Percentiles rank a stretch among this genome's conserved stretches.
These are phyloP conservation scores for Isochrysis galbana DNA, from an alignment of 78 protist species.

Conservation along the genomic window DNA sequence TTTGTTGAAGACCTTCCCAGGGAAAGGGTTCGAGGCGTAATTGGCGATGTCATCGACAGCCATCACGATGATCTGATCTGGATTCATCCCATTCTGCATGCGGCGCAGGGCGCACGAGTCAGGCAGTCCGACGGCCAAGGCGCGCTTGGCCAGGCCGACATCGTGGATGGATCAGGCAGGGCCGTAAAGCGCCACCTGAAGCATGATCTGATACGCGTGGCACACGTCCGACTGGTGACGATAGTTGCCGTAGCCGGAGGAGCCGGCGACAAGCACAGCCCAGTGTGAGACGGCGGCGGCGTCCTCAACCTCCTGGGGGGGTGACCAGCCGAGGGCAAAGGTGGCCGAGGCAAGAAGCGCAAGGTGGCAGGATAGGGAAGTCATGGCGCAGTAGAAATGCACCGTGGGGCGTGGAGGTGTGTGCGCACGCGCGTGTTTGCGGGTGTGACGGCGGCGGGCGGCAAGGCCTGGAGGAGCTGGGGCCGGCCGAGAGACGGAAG, in stretches of 20 bases:
- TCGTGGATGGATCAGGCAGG: too few species aligned
- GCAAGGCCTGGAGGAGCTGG: too few species aligned
- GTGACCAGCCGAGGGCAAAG: too few species aligned
- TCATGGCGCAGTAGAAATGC: too few species aligned
- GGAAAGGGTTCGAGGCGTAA: slow-evolving; percentile 13
- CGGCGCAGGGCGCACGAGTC: background rate
- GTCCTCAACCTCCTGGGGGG: background rate
- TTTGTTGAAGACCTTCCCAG: slow-evolving; percentile 29
- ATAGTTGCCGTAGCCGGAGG: slow-evolving; percentile 55
- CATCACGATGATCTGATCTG: background rate
- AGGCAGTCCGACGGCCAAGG: background rate
- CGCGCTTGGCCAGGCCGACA: too few species aligned
- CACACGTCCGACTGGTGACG: slow-evolving; percentile 64
- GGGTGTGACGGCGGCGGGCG: too few species aligned
- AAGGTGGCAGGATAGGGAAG: too few species aligned
- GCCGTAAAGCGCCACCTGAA: background rate
- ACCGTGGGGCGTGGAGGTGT: too few species aligned
- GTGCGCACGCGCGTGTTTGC: too few species aligned
- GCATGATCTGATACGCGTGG: slow-evolving; percentile 38
- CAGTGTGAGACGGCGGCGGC: slow-evolving; percentile 25
- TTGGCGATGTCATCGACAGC: slow-evolving; percentile 22
- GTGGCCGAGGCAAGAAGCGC: too few species aligned
- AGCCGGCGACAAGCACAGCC: slow-evolving; percentile 65
- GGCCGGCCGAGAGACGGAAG: too few species aligned
- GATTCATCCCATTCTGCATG: background rate